A percentile compares a stretch with the other conserved stretches of the same genome.
Evolutionary conservation across 1,284 basidiomycete species (phyloP).

Genomic region (Fomes fomentarius): DNA sequence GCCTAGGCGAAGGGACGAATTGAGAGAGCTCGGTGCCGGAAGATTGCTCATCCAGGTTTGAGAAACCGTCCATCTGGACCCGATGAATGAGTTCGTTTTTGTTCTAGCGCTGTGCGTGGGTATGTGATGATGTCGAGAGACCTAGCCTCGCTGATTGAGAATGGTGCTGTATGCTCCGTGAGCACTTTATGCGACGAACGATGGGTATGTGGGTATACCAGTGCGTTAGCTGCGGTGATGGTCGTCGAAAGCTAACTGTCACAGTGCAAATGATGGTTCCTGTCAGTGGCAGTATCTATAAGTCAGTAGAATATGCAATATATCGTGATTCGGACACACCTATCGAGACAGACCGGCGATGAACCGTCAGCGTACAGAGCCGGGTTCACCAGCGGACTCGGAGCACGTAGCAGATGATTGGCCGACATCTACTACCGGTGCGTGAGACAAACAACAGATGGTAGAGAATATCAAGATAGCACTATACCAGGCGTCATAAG

Average conservation of each 20-base stretch:
- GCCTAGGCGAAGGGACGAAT: not conserved
- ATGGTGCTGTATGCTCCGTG: not conserved
- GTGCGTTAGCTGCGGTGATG: too few species aligned
- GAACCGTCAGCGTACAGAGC: too few species aligned
- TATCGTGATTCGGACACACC: too few species aligned
- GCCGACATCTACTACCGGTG: not conserved
- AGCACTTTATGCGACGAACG: not conserved
- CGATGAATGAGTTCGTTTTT: slow-evolving; percentile 11
- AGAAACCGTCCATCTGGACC: slow-evolving; percentile 3
- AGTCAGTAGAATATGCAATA: too few species aligned
- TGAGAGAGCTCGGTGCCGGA: slow-evolving; percentile 17
- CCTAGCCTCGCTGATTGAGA: not conserved
- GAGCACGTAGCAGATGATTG: not conserved
- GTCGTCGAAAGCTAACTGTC: too few species aligned
- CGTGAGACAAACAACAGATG: not conserved
- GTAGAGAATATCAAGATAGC: too few species aligned
- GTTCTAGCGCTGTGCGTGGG: slow-evolving; percentile 8
- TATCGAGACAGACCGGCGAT: too few species aligned
- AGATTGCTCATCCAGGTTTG: slow-evolving; percentile 5
- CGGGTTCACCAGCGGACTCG: too few species aligned
- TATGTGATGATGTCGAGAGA: not conserved
- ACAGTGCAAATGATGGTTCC: too few species aligned
- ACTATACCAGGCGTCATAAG: too few species aligned
- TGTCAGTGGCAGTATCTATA: too few species aligned
- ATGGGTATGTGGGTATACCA: not conserved